Evolutionary conservation across 371 early-diverging fungal genomes (phyloP), one percentile per base, ranked within the genome.

Genomic region (Syncephalis fuscata): DNA sequence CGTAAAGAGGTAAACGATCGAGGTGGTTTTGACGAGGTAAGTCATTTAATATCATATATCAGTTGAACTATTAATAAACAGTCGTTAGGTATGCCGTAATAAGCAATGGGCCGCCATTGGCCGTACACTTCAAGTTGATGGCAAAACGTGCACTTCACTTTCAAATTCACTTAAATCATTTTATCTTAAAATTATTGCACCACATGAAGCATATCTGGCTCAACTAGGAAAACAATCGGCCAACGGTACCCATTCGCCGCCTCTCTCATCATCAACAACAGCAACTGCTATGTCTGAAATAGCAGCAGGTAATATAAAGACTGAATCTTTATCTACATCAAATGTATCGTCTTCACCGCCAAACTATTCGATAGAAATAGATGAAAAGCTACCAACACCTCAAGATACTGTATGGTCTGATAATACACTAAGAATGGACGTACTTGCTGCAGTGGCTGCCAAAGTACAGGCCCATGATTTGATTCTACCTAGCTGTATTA

Each of bases 21-120:
- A 47, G 92, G 93, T 21, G 95, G 94, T 5, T 76, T 71, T 39
- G 65, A 82, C 22, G 62, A 63, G 53, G 89, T 84, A 69, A 32
- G 63, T 46, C n/a, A 15, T 36, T 26, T 37, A 24, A 46, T 2
- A 15, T 17, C 9, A 17, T 16, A 38, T 36, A 16, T 39, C 1
- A 27, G 32, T 11, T n/a, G n/a, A n/a, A n/a, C n/a, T n/a, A n/a
- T n/a, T n/a, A n/a, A n/a, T n/a, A n/a, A n/a, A n/a, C n/a, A n/a
- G n/a, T 25, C 23, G 41, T 43, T 62, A 82, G 78, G 86, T 89
- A 22, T 83, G 81, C 21, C 62, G 70, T n/a, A 55, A 68, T 46
- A 89, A 88, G 55, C 76, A 78, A 49, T 94, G 95, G 95, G 83
- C 83, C 15, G 85, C 83, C 57, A 82, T 94, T 43, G 90, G 86